Conservation (phyloP, 768 basidiomycete species). For the Agaricus bisporus region DNA sequence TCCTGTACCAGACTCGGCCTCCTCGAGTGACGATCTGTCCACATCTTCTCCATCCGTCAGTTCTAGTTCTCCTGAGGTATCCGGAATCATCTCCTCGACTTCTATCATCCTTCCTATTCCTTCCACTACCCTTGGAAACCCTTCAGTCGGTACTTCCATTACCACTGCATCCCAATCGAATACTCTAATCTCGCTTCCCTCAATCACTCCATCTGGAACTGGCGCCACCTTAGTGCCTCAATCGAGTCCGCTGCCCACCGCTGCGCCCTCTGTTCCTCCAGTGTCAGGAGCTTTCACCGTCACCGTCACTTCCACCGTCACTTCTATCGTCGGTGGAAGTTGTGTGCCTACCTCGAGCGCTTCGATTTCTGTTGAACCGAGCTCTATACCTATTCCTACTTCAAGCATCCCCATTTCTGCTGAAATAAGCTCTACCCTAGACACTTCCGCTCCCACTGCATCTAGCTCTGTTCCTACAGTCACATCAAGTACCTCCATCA, state of each 20-base stretch:
- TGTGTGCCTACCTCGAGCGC: not conserved
- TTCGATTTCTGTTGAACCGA: not conserved
- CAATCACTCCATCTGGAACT: conserved; percentile 8
- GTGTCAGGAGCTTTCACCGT: conserved; percentile 29
- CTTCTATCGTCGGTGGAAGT: conserved; percentile 6
- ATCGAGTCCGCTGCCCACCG: not conserved
- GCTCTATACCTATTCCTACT: not conserved
- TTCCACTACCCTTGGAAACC: not conserved
- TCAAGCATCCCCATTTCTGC: not conserved
- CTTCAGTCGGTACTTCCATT: conserved; percentile 9
- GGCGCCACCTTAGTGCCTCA: conserved; percentile 8
- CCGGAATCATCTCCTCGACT: conserved; percentile 6
- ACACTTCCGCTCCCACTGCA: no score
- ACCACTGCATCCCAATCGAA: conserved; percentile 7
- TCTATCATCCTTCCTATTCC: conserved; percentile 1
- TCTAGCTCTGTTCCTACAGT: no score
- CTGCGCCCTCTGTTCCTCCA: not conserved
- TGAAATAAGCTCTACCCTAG: not conserved
- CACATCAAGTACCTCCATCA: no score
- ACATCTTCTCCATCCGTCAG: not conserved
- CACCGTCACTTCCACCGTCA: conserved; percentile 18
- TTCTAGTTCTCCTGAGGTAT: not conserved
- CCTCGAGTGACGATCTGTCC: not conserved
- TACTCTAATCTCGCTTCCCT: conserved; percentile 8
- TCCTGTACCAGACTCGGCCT: conserved; percentile 3